These are phyloP conservation scores for Sclerotiophoma versabilis DNA, from an alignment of 2,329 filamentous ascomycete species.

Conservation along the genomic window DNA sequence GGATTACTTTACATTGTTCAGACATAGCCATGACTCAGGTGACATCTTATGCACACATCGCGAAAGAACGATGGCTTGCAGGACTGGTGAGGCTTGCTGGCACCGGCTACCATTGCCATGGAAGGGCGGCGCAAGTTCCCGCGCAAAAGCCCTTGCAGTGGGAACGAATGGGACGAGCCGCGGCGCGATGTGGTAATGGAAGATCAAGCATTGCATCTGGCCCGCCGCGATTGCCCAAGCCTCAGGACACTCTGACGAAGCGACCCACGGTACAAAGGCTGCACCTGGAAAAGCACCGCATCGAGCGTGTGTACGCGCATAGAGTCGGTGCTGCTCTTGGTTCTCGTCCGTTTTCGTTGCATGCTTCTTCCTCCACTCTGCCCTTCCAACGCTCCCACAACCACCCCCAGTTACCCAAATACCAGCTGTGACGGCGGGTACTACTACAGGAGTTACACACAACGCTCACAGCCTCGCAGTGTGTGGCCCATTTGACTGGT, in stretches of 20 bases:
- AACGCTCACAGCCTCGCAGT: constrained; percentile 15
- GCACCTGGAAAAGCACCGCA: constrained; percentile 10
- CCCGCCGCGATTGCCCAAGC: background rate
- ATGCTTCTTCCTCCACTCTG: constrained; percentile 5
- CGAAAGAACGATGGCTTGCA: constrained; percentile 15
- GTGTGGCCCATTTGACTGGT: constrained; percentile 14
- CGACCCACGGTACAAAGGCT: constrained; percentile 12
- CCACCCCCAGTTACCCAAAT: constrained; percentile 9
- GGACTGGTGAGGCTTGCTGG: constrained; percentile 6
- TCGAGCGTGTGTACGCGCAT: background rate
- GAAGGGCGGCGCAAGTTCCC: constrained; percentile 14
- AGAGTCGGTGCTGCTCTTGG: constrained; percentile 1
- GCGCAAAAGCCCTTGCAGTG: constrained; percentile 9
- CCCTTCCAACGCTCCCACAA: background rate
- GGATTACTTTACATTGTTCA: background rate
- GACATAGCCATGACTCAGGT: background rate
- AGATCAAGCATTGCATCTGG: background rate
- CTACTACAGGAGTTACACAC: constrained; percentile 14
- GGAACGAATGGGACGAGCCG: constrained; percentile 15
- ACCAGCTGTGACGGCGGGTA: constrained; percentile 16
- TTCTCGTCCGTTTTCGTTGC: constrained; percentile 19
- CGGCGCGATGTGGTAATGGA: constrained; percentile 4
- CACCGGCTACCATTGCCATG: constrained; percentile 14
- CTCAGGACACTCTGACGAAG: background rate
- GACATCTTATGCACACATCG: background rate